These are phyloP conservation scores for Eucommia ulmoides DNA, from an alignment of 257 asterid species.

Conservation along the genomic window DNA sequence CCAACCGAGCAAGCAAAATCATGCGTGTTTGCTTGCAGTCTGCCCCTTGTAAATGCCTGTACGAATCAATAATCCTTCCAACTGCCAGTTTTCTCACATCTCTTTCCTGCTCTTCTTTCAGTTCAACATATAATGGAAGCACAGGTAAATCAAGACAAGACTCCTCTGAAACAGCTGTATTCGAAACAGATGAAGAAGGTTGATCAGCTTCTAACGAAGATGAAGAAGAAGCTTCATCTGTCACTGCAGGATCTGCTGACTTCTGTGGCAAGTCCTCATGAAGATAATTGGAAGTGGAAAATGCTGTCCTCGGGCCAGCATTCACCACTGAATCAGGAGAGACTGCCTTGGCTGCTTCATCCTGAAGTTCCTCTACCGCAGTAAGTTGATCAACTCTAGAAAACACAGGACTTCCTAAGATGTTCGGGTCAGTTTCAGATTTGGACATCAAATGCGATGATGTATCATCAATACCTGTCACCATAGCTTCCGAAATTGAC, in stretches of 20 bases:
- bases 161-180: conserved; percentile 37
- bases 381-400: conserved; percentile 21
- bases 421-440: conserved; percentile 26
- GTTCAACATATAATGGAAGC: conserved; percentile 50
- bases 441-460: conserved; percentile 26
- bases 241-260: conserved; percentile 25
- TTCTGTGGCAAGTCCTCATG: conserved; percentile 31
- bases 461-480: conserved; percentile 26
- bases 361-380: conserved; percentile 28
- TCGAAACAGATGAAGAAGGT: conserved; percentile 35
- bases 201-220: conserved; percentile 65
- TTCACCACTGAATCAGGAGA: conserved; percentile 27
- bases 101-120: conserved; percentile 49
- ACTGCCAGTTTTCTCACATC: conserved; percentile 42
- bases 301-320: conserved; percentile 21
- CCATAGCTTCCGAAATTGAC: conserved; percentile 21
- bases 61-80: conserved; percentile 58
- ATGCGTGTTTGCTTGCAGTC: conserved; percentile 63
- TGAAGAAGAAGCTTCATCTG: conserved; percentile 66
- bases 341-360: conserved; percentile 25
- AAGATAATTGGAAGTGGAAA: conserved; percentile 28
- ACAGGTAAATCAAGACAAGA: conserved; percentile 38
- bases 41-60: conserved; percentile 41
- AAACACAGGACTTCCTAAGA: conserved; percentile 22
- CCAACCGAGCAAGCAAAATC: conserved; percentile 77